phyloP scores from a whole-genome alignment of 257 asterid species.

The Nyctanthes arbortristis region DNA sequence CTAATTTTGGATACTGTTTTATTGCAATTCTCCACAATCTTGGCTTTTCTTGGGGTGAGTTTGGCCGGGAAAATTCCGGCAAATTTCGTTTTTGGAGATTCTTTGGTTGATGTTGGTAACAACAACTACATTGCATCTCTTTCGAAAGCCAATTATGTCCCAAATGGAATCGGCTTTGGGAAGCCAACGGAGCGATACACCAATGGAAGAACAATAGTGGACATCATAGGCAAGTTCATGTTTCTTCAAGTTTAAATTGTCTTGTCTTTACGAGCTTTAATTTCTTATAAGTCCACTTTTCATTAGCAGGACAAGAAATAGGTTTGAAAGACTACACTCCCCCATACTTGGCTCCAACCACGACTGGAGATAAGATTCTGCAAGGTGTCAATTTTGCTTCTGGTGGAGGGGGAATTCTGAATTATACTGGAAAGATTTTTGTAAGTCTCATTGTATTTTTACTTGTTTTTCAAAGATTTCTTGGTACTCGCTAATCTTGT shows the following conservation, averaged over 20 bases:
- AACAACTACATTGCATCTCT: conserved; percentile 66
- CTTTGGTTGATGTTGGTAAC: conserved; percentile 76
- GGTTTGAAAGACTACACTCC: conserved; percentile 56
- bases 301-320: conserved; percentile 48
- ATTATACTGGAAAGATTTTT: conserved; percentile 60
- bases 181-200: conserved; percentile 74
- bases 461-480: neutral
- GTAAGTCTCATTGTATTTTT: conserved; percentile 32
- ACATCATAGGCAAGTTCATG: conserved; percentile 71
- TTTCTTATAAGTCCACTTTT: neutral
- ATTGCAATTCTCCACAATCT: conserved; percentile 17
- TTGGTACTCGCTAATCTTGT: too few species aligned
- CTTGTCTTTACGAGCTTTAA: neutral
- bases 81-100: conserved; percentile 77
- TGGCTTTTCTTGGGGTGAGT: conserved; percentile 23
- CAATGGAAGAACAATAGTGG: conserved; percentile 74
- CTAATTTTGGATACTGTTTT: neutral
- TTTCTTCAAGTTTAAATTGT: neutral
- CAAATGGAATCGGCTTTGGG: conserved; percentile 83
- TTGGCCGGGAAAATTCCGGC: conserved; percentile 34
- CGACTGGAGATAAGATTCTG: conserved; percentile 44
- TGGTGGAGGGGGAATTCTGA: conserved; percentile 82
- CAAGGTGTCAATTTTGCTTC: conserved; percentile 82
- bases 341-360: conserved; percentile 71
- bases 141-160: conserved; percentile 68